Evolutionary conservation across 331 rosid species (phyloP).

Genomic region (Erythrophleum ivorense): DNA sequence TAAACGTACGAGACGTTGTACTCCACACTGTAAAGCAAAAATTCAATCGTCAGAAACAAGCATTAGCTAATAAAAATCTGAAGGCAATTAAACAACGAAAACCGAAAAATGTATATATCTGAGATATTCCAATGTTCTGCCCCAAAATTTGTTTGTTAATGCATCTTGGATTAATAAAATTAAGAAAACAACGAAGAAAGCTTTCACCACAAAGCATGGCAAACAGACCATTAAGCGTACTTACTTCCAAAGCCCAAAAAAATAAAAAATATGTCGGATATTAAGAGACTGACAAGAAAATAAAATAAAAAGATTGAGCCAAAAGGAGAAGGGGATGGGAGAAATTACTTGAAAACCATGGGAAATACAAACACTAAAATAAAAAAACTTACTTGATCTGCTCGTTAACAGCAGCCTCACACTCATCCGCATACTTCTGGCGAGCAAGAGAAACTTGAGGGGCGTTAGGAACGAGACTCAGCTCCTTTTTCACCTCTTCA

Average conservation of each 20-base stretch:
- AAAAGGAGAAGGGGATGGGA: neutral
- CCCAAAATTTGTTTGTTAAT: neutral
- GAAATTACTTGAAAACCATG: neutral
- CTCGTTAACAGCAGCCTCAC: slow-evolving; percentile 74
- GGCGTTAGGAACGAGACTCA: slow-evolving; percentile 67
- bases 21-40: slow-evolving; percentile 67
- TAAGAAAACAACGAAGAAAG: neutral
- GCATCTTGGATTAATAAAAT: neutral
- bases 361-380: neutral
- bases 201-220: neutral
- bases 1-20: slow-evolving; percentile 84
- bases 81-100: neutral
- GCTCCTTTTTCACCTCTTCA: slow-evolving; percentile 87
- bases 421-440: slow-evolving; percentile 53
- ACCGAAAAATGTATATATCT: neutral
- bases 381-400: slow-evolving; percentile 71
- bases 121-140: neutral
- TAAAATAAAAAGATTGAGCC: neutral
- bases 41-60: neutral
- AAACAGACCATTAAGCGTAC: neutral
- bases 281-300: neutral
- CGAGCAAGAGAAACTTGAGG: slow-evolving; percentile 81
- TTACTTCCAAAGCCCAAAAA: neutral
- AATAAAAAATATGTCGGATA: neutral
- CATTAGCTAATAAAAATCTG: neutral